Percentiles rank a stretch among this genome's conserved stretches.
Evolutionary conservation across 192 early-diverging fungal genomes (phyloP).

Genomic region (Coemansia pectinata): DNA sequence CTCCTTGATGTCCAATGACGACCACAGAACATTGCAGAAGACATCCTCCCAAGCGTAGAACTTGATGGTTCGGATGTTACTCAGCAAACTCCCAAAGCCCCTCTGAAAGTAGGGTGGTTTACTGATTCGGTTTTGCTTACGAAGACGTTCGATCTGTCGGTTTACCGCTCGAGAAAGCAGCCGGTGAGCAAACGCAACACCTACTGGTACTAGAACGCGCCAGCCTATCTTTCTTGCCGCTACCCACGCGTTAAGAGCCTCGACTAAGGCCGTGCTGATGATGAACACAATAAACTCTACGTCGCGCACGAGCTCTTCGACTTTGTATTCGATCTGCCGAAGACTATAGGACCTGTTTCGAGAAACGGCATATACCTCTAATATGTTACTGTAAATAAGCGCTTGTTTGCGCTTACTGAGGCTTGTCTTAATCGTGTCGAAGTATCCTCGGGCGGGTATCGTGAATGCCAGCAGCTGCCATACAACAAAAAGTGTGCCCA

Average conservation of each 20-base stretch:
- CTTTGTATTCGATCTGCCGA: background rate
- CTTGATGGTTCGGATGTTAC: slow-evolving; percentile 65
- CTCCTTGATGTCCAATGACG: slow-evolving; percentile 2
- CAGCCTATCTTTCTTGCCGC: slow-evolving; percentile 28
- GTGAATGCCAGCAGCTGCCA: slow-evolving; percentile 18
- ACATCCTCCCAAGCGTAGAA: slow-evolving; percentile 63
- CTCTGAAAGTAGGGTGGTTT: slow-evolving; percentile 6
- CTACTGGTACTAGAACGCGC: slow-evolving; percentile 31
- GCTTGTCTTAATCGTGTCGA: background rate
- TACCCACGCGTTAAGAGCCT: slow-evolving; percentile 23
- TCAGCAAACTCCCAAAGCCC: slow-evolving; percentile 18
- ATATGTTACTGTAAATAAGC: slow-evolving; percentile 3
- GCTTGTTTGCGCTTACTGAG: background rate
- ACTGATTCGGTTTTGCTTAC: background rate
- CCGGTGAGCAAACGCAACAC: slow-evolving; percentile 10
- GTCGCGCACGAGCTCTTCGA: background rate
- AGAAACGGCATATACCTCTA: background rate
- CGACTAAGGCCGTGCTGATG: background rate
- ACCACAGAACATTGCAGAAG: slow-evolving; percentile 2
- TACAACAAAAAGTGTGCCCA: background rate
- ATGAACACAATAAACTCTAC: background rate
- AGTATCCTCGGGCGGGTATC: background rate
- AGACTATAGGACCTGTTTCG: background rate
- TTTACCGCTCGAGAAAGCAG: background rate
- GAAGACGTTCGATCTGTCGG: background rate